Percentiles rank a stretch among this genome's conserved stretches.
phyloP scores from a whole-genome alignment of 768 basidiomycete species.

The Flagelloscypha sp. region DNA sequence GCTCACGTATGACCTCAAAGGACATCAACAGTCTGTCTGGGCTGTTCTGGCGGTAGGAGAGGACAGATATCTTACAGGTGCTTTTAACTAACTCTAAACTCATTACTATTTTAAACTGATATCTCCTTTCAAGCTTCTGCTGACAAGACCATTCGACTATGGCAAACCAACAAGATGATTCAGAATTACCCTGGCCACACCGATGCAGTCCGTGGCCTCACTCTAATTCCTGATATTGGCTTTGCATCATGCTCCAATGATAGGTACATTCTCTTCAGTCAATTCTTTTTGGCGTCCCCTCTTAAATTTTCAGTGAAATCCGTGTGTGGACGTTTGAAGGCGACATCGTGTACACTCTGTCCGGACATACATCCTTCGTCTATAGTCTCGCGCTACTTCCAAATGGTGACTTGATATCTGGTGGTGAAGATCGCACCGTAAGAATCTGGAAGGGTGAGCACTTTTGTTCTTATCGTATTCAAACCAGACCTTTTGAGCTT shows the following conservation, averaged over 20 bases:
- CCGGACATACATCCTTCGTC: slow-evolving; percentile 95
- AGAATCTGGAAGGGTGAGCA: slow-evolving; percentile 81
- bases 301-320: slow-evolving; percentile 56
- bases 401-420: slow-evolving; percentile 76
- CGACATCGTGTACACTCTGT: slow-evolving; percentile 67
- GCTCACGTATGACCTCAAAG: slow-evolving; percentile 64
- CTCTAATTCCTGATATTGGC: slow-evolving; percentile 73
- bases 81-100: slow-evolving; percentile 9
- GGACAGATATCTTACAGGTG: slow-evolving; percentile 76
- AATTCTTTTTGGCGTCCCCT: slow-evolving; percentile 1
- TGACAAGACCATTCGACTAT: slow-evolving; percentile 89
- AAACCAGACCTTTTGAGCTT: slow-evolving; percentile 2
- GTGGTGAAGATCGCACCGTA: slow-evolving; percentile 89
- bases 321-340: slow-evolving; percentile 87
- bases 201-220: slow-evolving; percentile 85
- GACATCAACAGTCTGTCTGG: slow-evolving; percentile 91
- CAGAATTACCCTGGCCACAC: slow-evolving; percentile 80
- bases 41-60: slow-evolving; percentile 77
- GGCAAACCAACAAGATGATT: slow-evolving; percentile 67
- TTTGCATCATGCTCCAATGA: slow-evolving; percentile 97
- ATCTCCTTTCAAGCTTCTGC: slow-evolving; percentile 60
- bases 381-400: slow-evolving; percentile 83
- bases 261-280: slow-evolving; percentile 39
- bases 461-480: slow-evolving; percentile 3
- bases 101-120: slow-evolving; percentile 7